Evolutionary conservation across 192 early-diverging fungal genomes (phyloP).

Genomic region (Allomyces arbusculus): DNA sequence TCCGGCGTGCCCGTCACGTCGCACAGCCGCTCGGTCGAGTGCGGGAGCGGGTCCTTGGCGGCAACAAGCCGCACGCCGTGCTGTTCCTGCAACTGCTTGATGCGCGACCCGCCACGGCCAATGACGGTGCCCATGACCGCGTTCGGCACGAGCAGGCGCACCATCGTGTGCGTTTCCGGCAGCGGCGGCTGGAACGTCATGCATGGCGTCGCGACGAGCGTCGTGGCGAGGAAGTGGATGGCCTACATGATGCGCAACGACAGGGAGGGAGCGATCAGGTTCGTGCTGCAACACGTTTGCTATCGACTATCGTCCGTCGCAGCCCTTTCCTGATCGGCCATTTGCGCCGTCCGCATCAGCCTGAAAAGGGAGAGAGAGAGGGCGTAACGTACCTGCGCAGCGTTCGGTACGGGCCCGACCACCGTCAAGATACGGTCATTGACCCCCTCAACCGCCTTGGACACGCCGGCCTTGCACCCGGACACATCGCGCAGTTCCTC

Average conservation of each 20-base stretch:
- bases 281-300: slow-evolving; percentile 58
- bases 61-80: slow-evolving; percentile 73
- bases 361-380: slow-evolving; percentile 1
- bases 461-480: slow-evolving; percentile 80
- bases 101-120: slow-evolving; percentile 78
- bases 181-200: slow-evolving; percentile 17
- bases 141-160: slow-evolving; percentile 80
- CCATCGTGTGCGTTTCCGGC: slow-evolving; percentile 30
- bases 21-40: slow-evolving; percentile 80
- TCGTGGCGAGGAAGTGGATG: not conserved
- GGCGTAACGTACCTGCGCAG: slow-evolving; percentile 6
- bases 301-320: slow-evolving; percentile 39
- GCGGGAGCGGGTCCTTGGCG: slow-evolving; percentile 76
- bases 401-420: slow-evolving; percentile 18
- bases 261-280: slow-evolving; percentile 50
- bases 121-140: slow-evolving; percentile 80
- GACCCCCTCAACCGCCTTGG: slow-evolving; percentile 69
- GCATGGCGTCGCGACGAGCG: not conserved
- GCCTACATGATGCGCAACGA: slow-evolving; percentile 6
- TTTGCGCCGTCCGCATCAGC: not conserved
- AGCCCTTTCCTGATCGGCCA: not conserved
- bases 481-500: slow-evolving; percentile 64
- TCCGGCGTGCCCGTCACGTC: slow-evolving; percentile 70
- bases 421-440: slow-evolving; percentile 49
- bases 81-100: slow-evolving; percentile 85